A percentile compares a stretch with the other conserved stretches of the same genome.
phyloP scores from a whole-genome alignment of 2,329 filamentous ascomycete genomes.

The Colletotrichum sp. region DNA sequence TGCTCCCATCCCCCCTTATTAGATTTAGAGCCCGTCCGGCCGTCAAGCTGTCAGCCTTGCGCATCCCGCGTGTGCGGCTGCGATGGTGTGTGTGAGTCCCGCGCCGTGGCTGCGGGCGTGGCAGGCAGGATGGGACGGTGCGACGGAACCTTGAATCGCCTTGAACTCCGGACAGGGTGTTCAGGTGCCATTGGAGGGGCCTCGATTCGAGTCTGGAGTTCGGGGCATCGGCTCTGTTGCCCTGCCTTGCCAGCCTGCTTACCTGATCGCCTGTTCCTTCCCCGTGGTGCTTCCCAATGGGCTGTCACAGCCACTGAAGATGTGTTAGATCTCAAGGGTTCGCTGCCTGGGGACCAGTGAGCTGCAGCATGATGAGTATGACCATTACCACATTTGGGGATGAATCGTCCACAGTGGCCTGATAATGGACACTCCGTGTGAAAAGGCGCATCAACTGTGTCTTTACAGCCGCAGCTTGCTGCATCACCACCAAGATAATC shows the following conservation, averaged over 20 bases:
- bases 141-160: neutral
- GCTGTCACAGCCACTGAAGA: neutral
- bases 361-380: slow-evolving; percentile 6
- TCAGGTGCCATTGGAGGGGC: neutral
- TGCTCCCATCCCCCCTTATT: neutral
- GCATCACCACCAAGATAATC: neutral
- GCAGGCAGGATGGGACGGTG: slow-evolving; percentile 7
- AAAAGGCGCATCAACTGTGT: neutral
- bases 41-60: neutral
- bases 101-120: neutral
- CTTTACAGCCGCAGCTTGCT: neutral
- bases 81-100: neutral
- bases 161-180: neutral
- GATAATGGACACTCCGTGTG: neutral
- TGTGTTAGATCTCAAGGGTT: slow-evolving; percentile 1
- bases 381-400: slow-evolving; percentile 8
- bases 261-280: neutral
- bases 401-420: slow-evolving; percentile 14
- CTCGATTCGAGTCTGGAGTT: neutral
- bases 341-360: slow-evolving; percentile 1
- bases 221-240: neutral
- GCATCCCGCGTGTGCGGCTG: neutral
- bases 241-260: neutral
- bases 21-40: neutral
- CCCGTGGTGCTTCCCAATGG: neutral